Evolutionary conservation across 2,329 filamentous ascomycete genomes (phyloP), one percentile per base, ranked within the genome.

Genomic region (Plenodomus tracheiphilus): DNA sequence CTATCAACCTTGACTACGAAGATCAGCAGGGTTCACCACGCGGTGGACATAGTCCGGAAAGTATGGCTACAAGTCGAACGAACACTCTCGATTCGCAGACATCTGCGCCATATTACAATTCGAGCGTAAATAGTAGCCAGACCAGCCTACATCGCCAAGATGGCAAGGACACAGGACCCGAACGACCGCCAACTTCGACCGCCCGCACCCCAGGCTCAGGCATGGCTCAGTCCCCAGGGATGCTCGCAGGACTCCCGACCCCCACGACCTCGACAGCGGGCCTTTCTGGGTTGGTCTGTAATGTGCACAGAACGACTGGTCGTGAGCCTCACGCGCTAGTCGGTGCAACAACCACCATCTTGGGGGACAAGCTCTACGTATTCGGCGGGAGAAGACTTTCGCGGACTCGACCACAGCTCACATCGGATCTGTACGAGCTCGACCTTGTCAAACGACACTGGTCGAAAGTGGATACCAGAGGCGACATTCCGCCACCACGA

Each of bases 311-410:
- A 56, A 97, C 94, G 1, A 97, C 93, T 0, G 94, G 94, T 30
- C 85, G 86, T 53, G 92, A 97, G 68, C 94, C 94, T 2, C 91
- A 89, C 65, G 89, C 94, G 2, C 78, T 97, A 2, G 94, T 99
- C 0, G 94, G 94, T 25, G 93, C 94, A 4, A 97, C 94, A 0
- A 97, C 94, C 0, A 97, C 94, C 0, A 89, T 97, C 40, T 74
- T 99, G 1, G 94, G 93, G 21, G 94, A 99, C 73, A 97, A 95
- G 72, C 80, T 99, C 18, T 99, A 96, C 70, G 92, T 97, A 3
- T 99, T 97, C 76, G 94, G 94, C 39, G 94, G 94, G 7, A 83
- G 93, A 44, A 85, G 95, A 60, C 76, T 97, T 43, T 97, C 94
- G 13, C 80, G 91, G 58, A 93, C 85, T 56, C 85, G 89, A 46